Conservation (phyloP, 495 filamentous ascomycete species). For the Wilcoxina mikolae region DNA sequence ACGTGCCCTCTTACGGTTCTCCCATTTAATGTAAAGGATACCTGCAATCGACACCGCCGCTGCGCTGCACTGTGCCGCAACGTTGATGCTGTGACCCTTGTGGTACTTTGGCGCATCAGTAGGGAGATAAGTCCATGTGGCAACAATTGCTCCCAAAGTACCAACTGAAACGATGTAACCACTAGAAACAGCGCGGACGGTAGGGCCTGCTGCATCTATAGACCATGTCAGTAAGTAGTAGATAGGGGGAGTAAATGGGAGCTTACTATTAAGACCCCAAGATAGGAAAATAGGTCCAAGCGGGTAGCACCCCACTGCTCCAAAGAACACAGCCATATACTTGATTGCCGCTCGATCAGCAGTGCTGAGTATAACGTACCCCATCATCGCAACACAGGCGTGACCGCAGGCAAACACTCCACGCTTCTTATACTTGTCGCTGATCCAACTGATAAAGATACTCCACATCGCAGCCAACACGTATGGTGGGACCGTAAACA, state of each 20-base stretch:
- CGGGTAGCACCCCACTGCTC: constrained; percentile 60
- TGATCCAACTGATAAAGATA: constrained; percentile 42
- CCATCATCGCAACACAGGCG: constrained; percentile 42
- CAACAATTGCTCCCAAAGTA: constrained; percentile 42
- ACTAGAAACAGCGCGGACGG: constrained; percentile 41
- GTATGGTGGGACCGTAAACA: constrained; percentile 59
- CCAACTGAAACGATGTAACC: constrained; percentile 42
- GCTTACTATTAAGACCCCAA: constrained; percentile 40
- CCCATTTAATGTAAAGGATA: constrained; percentile 33
- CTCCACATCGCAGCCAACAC: constrained; percentile 47
- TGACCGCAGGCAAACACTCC: constrained; percentile 49
- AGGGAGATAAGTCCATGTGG: constrained; percentile 44
- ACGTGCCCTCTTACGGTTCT: constrained; percentile 37
- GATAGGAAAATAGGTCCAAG: constrained; percentile 41
- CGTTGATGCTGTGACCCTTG: constrained; percentile 46
- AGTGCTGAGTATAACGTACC: constrained; percentile 52
- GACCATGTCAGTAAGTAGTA: background rate
- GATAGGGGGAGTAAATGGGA: background rate
- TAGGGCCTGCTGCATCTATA: constrained; percentile 38
- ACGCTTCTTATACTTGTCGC: constrained; percentile 41
- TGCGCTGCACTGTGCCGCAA: constrained; percentile 35
- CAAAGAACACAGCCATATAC: constrained; percentile 59
- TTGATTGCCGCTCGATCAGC: constrained; percentile 42
- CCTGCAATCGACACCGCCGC: constrained; percentile 35
- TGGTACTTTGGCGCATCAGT: constrained; percentile 37